Base-by-base conservation (phyloP, 2,329 filamentous ascomycete species). In the Neocucurbitaria cava region DNA sequence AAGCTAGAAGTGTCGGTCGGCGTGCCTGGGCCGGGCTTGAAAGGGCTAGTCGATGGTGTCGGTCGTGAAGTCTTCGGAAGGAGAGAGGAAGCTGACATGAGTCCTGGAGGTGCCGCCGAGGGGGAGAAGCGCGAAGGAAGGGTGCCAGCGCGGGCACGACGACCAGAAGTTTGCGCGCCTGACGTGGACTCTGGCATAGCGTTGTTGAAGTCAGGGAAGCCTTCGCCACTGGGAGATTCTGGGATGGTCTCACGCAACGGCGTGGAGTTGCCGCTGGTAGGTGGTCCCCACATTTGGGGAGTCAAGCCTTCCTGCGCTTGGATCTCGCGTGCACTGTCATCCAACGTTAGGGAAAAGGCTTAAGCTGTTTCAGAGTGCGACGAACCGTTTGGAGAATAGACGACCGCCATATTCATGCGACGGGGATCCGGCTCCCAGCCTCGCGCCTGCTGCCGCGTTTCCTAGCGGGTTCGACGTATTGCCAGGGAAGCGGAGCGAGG, bases 221-320 rank as follows among this genome's bases (percentile, higher is more conserved):
- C 94, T 79, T 97, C 94, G 65, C 83, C 85, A 63, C 90, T 95
- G 28, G 95, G 95, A 31, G 94, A 97, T 79, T 99, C 95, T 61
- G 94, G 93, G 58, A 99, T 98, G 63, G 94, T 97, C 80, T 98
- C 95, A 71, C 95, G 91, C 46, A 99, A 85, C 65, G 95, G 95
- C 38, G 94, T 97, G 18, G 94, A 97, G 77, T 96, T 94, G 62
- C 94, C 95, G 75, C 94, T 97, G 51, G 94, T 96, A 44, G 95
- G 94, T 63, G 95, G 94, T 10, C 95, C 92, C 95, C 95, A 98
- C 47, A 89, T 77, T 76, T 85, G 83, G 71, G 83, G 88, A 73
- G 82, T 80, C 45, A 96, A 83, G 46, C 93, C 93, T 84, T 98
- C 94, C 79, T 97, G 93, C 49, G 93, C 93, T 80, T 98, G 94